A percentile compares a stretch with the other conserved stretches of the same genome.
Evolutionary conservation across 1,139 yeast species (phyloP).

Genomic region (Pichia sorboxylosa): DNA sequence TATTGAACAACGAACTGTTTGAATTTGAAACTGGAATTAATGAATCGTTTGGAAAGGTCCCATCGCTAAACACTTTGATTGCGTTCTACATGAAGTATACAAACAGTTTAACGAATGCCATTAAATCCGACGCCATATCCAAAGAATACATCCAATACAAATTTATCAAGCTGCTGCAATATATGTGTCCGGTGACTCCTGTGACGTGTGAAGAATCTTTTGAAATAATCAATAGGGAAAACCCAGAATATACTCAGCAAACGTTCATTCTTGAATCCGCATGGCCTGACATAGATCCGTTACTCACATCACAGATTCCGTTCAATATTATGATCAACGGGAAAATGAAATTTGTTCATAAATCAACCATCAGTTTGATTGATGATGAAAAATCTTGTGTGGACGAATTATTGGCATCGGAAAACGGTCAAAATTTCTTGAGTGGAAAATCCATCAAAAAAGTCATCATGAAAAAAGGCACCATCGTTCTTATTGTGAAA

Average conservation of each 20-base stretch:
- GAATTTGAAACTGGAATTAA: constrained; percentile 39
- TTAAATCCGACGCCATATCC: constrained; percentile 20
- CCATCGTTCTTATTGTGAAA: constrained; percentile 23
- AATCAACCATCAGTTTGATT: constrained; percentile 27
- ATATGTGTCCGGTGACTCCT: constrained; percentile 71
- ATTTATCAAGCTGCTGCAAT: constrained; percentile 34
- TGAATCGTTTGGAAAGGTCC: constrained; percentile 43
- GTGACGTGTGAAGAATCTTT: constrained; percentile 75
- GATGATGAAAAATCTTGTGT: constrained; percentile 26
- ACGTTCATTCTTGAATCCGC: constrained; percentile 32
- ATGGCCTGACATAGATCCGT: constrained; percentile 39
- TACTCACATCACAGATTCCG: constrained; percentile 26
- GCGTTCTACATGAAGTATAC: constrained; percentile 87
- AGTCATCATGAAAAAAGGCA: constrained; percentile 26
- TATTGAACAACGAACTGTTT: constrained; percentile 48
- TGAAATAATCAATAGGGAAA: constrained; percentile 35
- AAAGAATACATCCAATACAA: constrained; percentile 7
- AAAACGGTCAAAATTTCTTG: constrained; percentile 26
- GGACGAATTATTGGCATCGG: constrained; percentile 21
- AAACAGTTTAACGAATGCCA: constrained; percentile 34
- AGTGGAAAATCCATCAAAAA: constrained; percentile 27
- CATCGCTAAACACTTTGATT: constrained; percentile 71
- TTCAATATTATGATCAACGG: constrained; percentile 62
- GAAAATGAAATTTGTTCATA: constrained; percentile 42
- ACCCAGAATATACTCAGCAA: neutral